A percentile compares a stretch with the other conserved stretches of the same genome.
These are phyloP conservation scores for Cyclotella distinguenda DNA, from an alignment of 108 stramenopile genomes.

Conservation along the genomic window DNA sequence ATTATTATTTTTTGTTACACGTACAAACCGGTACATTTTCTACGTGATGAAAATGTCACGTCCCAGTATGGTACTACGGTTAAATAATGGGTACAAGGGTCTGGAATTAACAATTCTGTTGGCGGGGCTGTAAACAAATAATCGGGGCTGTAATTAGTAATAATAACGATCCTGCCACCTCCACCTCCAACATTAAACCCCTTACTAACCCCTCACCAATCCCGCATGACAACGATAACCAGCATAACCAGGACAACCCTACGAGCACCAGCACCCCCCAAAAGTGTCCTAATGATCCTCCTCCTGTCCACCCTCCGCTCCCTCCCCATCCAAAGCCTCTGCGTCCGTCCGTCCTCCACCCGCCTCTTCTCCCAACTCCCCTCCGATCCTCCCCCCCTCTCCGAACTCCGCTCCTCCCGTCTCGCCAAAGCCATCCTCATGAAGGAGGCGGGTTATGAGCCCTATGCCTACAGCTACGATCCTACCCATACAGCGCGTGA, in stretches of 20 bases:
- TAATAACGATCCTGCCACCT: too few relatives aligned
- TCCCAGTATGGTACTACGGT: too few relatives aligned
- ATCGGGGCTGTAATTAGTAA: too few relatives aligned
- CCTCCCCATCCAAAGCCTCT: too few relatives aligned
- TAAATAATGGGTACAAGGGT: too few relatives aligned
- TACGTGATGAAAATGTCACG: too few relatives aligned
- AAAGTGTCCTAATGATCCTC: slow-evolving; percentile 15
- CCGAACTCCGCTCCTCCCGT: slow-evolving; percentile 76
- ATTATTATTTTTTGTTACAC: too few relatives aligned
- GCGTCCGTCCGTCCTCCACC: not conserved
- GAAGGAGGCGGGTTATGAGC: slow-evolving; percentile 75
- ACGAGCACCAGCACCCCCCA: not conserved
- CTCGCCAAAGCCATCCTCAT: slow-evolving; percentile 80
- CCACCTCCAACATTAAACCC: too few relatives aligned
- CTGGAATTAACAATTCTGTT: too few relatives aligned
- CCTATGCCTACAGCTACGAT: slow-evolving; percentile 81
- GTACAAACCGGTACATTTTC: too few relatives aligned
- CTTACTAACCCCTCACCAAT: not conserved
- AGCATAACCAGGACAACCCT: not conserved
- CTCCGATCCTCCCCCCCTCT: slow-evolving; percentile 46
- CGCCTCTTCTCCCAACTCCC: not conserved
- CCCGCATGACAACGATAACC: not conserved
- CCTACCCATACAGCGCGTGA: slow-evolving; percentile 62
- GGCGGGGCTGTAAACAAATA: too few relatives aligned
- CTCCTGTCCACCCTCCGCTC: slow-evolving; percentile 6